phyloP scores from a whole-genome alignment of 257 asterid species.

The Buddleja alternifolia region DNA sequence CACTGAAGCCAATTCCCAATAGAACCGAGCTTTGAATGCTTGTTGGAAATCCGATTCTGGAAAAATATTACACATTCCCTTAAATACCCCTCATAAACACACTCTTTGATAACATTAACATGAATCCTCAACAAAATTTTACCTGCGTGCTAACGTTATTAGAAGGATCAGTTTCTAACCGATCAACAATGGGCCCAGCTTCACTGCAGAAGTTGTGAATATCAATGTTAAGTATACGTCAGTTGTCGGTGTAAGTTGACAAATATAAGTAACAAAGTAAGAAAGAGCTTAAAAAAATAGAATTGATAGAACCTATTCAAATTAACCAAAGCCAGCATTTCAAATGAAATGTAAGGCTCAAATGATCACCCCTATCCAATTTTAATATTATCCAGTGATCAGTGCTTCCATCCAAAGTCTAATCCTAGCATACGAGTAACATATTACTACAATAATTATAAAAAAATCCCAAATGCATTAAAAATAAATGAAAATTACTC shows the following conservation, averaged over 20 bases:
- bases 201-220: slow-evolving; percentile 42
- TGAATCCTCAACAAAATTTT: slow-evolving; percentile 30
- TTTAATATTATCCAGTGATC: not conserved
- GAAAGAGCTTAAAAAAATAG: not conserved
- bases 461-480: not conserved
- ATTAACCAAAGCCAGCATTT: not conserved
- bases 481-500: slow-evolving; percentile 8
- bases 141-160: slow-evolving; percentile 41
- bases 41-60: slow-evolving; percentile 38
- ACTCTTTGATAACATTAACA: slow-evolving; percentile 2
- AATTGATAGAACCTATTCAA: not conserved
- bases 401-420: not conserved
- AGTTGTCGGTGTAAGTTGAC: slow-evolving; percentile 11
- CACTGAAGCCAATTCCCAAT: slow-evolving; percentile 70
- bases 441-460: not conserved
- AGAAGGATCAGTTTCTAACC: slow-evolving; percentile 34
- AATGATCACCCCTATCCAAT: not conserved
- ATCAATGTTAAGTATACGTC: slow-evolving; percentile 16
- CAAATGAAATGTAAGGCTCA: not conserved
- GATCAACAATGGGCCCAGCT: slow-evolving; percentile 38
- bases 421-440: not conserved
- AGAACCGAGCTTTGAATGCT: slow-evolving; percentile 34
- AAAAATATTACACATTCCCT: slow-evolving; percentile 15
- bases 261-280: not conserved
- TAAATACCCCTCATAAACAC: slow-evolving; percentile 12